A percentile compares a stretch with the other conserved stretches of the same genome.
Evolutionary conservation across 257 asterid genomes (phyloP).

Genomic region (Leonotis leonurus): DNA sequence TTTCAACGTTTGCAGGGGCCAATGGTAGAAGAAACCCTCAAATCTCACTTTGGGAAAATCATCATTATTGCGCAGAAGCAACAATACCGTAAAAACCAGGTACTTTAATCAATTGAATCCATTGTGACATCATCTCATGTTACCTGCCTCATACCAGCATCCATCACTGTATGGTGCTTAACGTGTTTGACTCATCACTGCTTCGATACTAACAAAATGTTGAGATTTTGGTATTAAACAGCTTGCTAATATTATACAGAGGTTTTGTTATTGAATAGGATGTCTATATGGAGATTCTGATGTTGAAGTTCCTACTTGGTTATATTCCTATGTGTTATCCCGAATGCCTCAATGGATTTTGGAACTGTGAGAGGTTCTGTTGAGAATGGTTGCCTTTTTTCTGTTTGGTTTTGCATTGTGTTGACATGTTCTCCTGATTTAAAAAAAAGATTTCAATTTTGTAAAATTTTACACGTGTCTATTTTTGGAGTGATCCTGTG

Average conservation of each 20-base stretch:
- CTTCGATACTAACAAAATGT: background rate
- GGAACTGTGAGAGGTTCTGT: background rate
- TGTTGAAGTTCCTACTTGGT: background rate
- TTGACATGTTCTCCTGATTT: background rate
- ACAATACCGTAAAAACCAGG: constrained; percentile 61
- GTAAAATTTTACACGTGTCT: background rate
- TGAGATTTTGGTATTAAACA: constrained; percentile 3
- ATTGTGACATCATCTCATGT: constrained; percentile 3
- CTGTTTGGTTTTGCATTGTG: background rate
- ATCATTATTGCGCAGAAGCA: constrained; percentile 58
- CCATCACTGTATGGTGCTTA: background rate
- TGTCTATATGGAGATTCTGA: background rate
- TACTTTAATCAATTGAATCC: constrained; percentile 16
- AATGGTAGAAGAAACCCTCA: constrained; percentile 82
- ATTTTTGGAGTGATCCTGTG: background rate
- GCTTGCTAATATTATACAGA: background rate
- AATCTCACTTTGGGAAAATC: constrained; percentile 91
- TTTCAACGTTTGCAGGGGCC: constrained; percentile 96
- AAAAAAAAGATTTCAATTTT: background rate
- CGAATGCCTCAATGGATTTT: background rate
- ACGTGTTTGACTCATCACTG: background rate
- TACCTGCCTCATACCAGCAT: constrained; percentile 3
- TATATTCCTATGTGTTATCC: background rate
- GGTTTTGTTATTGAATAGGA: background rate
- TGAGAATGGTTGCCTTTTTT: background rate